A percentile compares a stretch with the other conserved stretches of the same genome.
Conservation (phyloP, 495 filamentous ascomycete genomes). For the Hypoxylon fuscum region DNA sequence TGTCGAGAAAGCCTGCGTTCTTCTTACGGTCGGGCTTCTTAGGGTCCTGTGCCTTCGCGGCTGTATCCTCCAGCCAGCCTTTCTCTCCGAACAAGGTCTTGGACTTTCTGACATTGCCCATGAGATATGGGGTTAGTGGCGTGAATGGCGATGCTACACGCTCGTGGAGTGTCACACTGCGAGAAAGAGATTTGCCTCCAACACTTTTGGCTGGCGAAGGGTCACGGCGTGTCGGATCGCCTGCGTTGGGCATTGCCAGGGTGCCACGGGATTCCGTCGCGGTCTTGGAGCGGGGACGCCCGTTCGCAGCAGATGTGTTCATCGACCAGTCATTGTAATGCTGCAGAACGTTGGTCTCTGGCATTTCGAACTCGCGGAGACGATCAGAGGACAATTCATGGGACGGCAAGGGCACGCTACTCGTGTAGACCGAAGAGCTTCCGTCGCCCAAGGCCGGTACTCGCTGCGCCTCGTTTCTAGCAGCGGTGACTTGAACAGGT, state of each 20-base stretch:
- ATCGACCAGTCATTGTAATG: conserved; percentile 25
- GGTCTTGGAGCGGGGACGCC: neutral
- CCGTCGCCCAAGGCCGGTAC: neutral
- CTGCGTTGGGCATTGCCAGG: neutral
- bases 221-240: neutral
- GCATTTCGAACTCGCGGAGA: conserved; percentile 4
- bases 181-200: neutral
- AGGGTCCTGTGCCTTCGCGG: conserved; percentile 28
- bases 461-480: neutral
- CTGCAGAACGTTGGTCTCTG: conserved; percentile 12
- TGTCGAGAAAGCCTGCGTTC: conserved; percentile 46
- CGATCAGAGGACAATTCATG: neutral
- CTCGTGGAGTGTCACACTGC: neutral
- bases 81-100: conserved; percentile 57
- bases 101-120: conserved; percentile 15
- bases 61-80: conserved; percentile 59
- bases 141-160: conserved; percentile 31
- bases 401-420: neutral
- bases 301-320: neutral
- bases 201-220: neutral
- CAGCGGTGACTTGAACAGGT: conserved; percentile 9
- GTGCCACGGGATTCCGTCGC: neutral
- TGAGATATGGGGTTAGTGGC: conserved; percentile 38
- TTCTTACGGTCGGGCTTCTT: conserved; percentile 34
- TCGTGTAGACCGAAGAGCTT: conserved; percentile 24